Evolutionary conservation across 805 yeast species (phyloP), one percentile per base, ranked within the genome.

Genomic region (Pachysolen tannophilus): DNA sequence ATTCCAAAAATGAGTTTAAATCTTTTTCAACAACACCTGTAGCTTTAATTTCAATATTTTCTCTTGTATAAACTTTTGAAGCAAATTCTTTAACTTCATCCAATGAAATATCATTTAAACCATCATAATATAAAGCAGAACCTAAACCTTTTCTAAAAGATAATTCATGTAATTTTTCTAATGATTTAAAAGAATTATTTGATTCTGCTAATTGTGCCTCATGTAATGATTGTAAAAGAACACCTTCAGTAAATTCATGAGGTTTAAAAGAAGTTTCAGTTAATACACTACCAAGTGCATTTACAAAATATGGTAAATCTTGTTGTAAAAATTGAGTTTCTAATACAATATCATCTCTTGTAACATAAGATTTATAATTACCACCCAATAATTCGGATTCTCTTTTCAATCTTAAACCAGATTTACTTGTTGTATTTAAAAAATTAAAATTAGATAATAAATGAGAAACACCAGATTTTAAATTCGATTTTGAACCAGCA

Each of bases 321-420:
- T 82, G 84, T 57, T 79, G 78, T 62, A 90, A 72, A 68, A 92
- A 92, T 49, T 73, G 70, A 41, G 97, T 80, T 47, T 75, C 72
- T 53, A 90, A 73, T 43, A 83, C 75, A 45, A 92, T 74, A 50
- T 80, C 69, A 58, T 92, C 97, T 69, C 96, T 82, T 60, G 83
- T 77, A 49, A 86, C 79, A 38, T 55, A 51, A 30, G 94, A 67
- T 33, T 71, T 55, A 60, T 86, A 74, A 41, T 61, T 63, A 56
- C 95, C 97, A 48, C 98, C 97, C 46, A 90, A 70, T 46, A 92
- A 75, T 67, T 90, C 98, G 34, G 88, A 67, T 67, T 92, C 98
- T 65, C 98, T 83, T 55, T 87, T 82, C 53, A 88, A 70, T 68
- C 97, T 83, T 57, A 92, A 72, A 17, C 92, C 95, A 14, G 96